Evolutionary conservation across 2,329 filamentous ascomycete genomes (phyloP).

Genomic region (Coccinonectria pachysandricola): DNA sequence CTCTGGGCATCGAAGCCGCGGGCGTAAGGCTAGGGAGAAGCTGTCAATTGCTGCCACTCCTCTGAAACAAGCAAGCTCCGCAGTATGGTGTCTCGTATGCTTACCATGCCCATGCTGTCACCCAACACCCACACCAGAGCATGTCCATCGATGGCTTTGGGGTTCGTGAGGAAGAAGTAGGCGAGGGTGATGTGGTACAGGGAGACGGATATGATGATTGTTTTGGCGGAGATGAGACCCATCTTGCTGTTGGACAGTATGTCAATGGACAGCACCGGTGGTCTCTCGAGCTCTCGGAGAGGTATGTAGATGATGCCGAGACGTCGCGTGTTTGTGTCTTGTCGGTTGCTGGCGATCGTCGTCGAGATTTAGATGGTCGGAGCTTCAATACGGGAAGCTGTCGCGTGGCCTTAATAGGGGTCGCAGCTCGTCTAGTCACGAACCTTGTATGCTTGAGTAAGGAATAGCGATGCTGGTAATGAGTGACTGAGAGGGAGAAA

Average conservation of each 20-base stretch:
- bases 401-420: no score
- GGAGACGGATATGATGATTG: slow-evolving; percentile 70
- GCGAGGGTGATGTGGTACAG: slow-evolving; percentile 78
- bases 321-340: background rate
- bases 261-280: no score
- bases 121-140: slow-evolving; percentile 72
- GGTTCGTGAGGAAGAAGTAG: slow-evolving; percentile 72
- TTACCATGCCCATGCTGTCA: slow-evolving; percentile 72
- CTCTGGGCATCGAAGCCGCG: slow-evolving; percentile 58
- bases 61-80: no score
- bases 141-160: slow-evolving; percentile 64
- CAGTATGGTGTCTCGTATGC: no score
- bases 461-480: no score
- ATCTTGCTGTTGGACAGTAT: slow-evolving; percentile 37
- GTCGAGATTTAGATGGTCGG: no score
- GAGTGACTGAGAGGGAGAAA: no score
- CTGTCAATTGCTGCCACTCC: no score
- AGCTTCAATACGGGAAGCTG: no score
- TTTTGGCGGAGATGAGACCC: slow-evolving; percentile 70
- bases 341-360: no score
- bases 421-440: no score
- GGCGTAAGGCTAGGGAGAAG: slow-evolving; percentile 36
- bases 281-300: background rate
- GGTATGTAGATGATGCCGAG: background rate
- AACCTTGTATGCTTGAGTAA: no score